Evolutionary conservation across 2,329 filamentous ascomycete species (phyloP), one percentile per base, ranked within the genome.

Genomic region (Diaporthe sp.): DNA sequence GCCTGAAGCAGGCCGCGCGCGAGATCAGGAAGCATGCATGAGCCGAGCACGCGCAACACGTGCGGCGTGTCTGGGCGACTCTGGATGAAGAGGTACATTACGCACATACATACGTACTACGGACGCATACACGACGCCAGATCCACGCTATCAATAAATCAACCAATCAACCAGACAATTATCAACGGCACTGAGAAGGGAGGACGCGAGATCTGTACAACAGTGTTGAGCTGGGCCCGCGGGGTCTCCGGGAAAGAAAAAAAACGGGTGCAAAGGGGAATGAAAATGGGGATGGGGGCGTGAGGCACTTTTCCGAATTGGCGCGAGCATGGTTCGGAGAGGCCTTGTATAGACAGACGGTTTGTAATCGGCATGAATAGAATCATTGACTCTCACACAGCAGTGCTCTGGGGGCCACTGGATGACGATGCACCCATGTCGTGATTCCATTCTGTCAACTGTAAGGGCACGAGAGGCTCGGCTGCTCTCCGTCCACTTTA

Each of bases 1-100:
- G 88, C 87, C 84, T 93, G 81, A 92, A 92, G 86, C 88, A 89
- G 83, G 90, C 90, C 49, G 88, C 90, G 60, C 87, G 87, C 80
- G 89, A 91, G 74, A 85, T 92, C 80, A 90, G 88, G 86, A 89
- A 86, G 83, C 85, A 87, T 81, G 85, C 86, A 82, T 88, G 25
- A 73, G 20, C 15, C 20, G n/a, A 5, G 55, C 6, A 31, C 17
- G 47, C 28, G 47, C 12, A 17, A 28, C 22, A 25, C 28, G 39
- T 20, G 44, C 17, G 44, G 44, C 25, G 37, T 6, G 60, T 8
- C 20, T n/a, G n/a, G n/a, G 28, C n/a, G 28, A 51, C 47, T 63
- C 31, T 6, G 20, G 10, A 25, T 67, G 25, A 73, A 25, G 44
- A 57, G 31, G n/a, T 25, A 28, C 61, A 44, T n/a, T n/a, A 37